These are phyloP conservation scores for Ogataea trehalophila DNA, from an alignment of 805 yeast species.

Conservation along the genomic window DNA sequence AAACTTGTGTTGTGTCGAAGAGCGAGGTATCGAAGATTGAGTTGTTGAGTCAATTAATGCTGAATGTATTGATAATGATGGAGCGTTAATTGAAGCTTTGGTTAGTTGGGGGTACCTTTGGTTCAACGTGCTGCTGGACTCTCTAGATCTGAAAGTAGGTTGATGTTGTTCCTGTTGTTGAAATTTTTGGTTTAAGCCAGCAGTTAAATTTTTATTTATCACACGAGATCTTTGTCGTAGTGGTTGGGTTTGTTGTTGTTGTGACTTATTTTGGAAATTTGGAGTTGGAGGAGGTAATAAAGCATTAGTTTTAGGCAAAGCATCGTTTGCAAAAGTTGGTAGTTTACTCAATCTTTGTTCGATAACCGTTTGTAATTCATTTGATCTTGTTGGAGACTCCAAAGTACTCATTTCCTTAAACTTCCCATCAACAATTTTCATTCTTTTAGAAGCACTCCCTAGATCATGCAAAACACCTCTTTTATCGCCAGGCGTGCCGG, in stretches of 20 bases:
- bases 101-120: too few species aligned
- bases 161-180: not conserved
- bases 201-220: not conserved
- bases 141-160: not conserved
- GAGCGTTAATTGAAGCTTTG: not conserved
- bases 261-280: not conserved
- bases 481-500: conserved; percentile 24
- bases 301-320: not conserved
- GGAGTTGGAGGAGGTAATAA: not conserved
- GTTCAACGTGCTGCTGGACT: too few species aligned
- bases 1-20: not conserved
- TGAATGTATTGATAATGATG: not conserved
- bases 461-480: conserved; percentile 15
- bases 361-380: conserved; percentile 20
- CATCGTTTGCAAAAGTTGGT: not conserved
- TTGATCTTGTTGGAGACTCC: conserved; percentile 28
- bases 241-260: not conserved
- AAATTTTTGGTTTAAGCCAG: not conserved
- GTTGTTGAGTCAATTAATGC: not conserved
- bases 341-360: conserved; percentile 16
- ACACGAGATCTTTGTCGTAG: not conserved
- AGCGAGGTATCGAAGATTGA: not conserved
- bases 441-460: conserved; percentile 30
- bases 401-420: conserved; percentile 21
- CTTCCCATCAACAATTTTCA: conserved; percentile 19